Base-by-base conservation (phyloP, 1,284 basidiomycete genomes). In the Sanghuangporus sanghuang region DNA sequence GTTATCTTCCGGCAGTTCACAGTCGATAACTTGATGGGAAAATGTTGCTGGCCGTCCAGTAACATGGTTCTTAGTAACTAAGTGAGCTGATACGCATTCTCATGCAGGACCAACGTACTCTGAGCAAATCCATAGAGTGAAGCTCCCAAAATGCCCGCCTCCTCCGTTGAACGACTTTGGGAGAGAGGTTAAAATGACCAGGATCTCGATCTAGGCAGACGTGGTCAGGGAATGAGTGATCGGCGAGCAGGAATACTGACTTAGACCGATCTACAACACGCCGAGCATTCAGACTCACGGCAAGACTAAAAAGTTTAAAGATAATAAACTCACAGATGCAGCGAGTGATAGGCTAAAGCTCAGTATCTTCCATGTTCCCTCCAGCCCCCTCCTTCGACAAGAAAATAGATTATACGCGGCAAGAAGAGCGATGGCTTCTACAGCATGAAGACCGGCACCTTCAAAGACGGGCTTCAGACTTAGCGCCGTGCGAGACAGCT, bases 331-430 rank as follows among this genome's bases (percentile, higher is more conserved):
- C 56, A 73, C 72, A 54, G 68, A 70, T 49, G 68, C 68, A 5
- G 70, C 67, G 11, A 73, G 63, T 49, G 71, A 68, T 5, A 68
- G 64, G 0, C 69, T 64, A 12, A 73, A 59, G 27, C 68, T 68
- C 32, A 72, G 60, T 35, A 72, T 63, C 4, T 71, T 68, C 71
- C 71, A 73, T 12, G 71, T 66, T 12, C 64, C 44, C 14, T 66
- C 65, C 18, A 63, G 48, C 7, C 36, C 52, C 6, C n/a, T 14
- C 36, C 42, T 60, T 8, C 65, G 57, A 38, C 62, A 57, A 2
- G 61, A 63, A 38, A 38, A 50, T 8, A 63, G 8, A 23, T 60
- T 42, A 46, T 63, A 66, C 21, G 57, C 21, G 6, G 57, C 61
- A 12, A 63, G 46, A 27, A 63, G 57, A 14, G 39, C 46, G 6